Evolutionary conservation across 345 rosid genomes (phyloP).

Genomic region (Ricinus communis): DNA sequence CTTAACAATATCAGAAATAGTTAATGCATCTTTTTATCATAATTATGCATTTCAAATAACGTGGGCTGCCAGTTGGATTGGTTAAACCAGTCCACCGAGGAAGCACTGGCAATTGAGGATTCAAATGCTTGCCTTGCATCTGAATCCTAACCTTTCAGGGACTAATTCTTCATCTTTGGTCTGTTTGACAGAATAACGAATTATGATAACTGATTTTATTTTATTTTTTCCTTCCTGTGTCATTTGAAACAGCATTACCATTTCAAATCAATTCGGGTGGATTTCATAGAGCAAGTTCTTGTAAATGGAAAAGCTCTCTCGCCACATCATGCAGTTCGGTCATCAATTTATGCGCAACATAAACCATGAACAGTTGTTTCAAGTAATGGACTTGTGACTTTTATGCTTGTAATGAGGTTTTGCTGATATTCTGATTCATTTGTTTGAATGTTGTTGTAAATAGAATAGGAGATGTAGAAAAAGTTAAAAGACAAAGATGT

Average conservation of each 20-base stretch:
- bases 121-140: not conserved
- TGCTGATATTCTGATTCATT: slow-evolving; percentile 8
- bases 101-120: not conserved
- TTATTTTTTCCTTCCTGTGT: not conserved
- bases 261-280: slow-evolving; percentile 64
- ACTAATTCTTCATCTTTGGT: not conserved
- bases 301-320: slow-evolving; percentile 53
- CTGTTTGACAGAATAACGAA: not conserved
- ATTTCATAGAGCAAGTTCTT: slow-evolving; percentile 61
- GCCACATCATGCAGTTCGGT: slow-evolving; percentile 33
- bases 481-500: not conserved
- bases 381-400: slow-evolving; percentile 18
- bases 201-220: slow-evolving; percentile 1
- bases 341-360: slow-evolving; percentile 62
- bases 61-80: not conserved
- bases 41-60: too few species aligned
- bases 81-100: not conserved
- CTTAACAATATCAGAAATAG: too few species aligned
- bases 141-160: not conserved
- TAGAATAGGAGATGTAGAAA: slow-evolving; percentile 12
- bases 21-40: too few species aligned
- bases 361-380: slow-evolving; percentile 42
- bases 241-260: slow-evolving; percentile 41
- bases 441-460: slow-evolving; percentile 26
- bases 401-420: not conserved